Percentiles rank a stretch among this genome's conserved stretches.
Evolutionary conservation across 2,329 filamentous ascomycete genomes (phyloP).

Genomic region (Paecilomyces dactylethromorphus): DNA sequence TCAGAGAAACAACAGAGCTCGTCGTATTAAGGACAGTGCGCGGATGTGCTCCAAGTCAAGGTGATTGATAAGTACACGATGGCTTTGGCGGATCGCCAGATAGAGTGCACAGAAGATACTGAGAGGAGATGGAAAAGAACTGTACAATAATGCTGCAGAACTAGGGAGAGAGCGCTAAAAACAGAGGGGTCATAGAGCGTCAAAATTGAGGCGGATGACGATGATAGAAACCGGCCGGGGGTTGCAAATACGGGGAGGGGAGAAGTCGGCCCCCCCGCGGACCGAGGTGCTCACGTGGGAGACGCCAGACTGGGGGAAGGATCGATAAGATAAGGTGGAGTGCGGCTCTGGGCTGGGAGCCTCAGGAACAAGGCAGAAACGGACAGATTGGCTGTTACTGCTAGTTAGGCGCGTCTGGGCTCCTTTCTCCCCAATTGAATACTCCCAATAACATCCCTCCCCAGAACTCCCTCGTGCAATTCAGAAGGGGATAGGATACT

Average conservation of each 20-base stretch:
- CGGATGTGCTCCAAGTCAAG: not conserved
- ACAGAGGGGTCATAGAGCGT: conserved; percentile 4
- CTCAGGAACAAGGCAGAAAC: conserved; percentile 9
- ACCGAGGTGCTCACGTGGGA: conserved; percentile 13
- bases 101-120: not conserved
- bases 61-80: not conserved
- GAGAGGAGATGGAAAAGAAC: not conserved
- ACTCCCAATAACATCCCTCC: not conserved
- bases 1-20: not conserved
- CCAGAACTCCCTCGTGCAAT: not conserved
- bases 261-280: conserved; percentile 12
- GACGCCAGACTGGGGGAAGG: not conserved
- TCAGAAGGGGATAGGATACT: not conserved
- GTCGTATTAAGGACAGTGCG: not conserved
- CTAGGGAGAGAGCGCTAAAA: conserved; percentile 18
- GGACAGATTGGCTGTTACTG: conserved; percentile 21
- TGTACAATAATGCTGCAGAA: conserved; percentile 8
- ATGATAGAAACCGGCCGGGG: conserved; percentile 1
- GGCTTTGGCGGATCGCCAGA: not conserved
- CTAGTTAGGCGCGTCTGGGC: not conserved
- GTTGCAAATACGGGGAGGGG: conserved; percentile 6
- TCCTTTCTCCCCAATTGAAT: not conserved
- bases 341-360: conserved; percentile 4
- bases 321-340: conserved; percentile 23
- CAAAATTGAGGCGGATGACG: not conserved